Base-by-base conservation (phyloP, 1,284 basidiomycete species). In the Ustilago trichophora region DNA sequence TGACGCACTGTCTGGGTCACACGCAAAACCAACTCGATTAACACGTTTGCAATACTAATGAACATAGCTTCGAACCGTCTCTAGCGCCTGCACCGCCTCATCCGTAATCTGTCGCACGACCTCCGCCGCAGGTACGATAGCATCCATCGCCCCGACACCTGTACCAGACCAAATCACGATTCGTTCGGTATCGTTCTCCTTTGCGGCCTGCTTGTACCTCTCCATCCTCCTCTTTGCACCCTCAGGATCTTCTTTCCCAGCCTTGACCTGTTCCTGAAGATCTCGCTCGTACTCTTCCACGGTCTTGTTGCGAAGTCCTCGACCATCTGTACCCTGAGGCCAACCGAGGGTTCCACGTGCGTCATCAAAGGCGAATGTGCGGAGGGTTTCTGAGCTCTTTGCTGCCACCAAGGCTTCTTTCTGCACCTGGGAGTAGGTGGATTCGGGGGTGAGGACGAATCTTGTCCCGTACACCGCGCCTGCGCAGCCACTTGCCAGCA, bases 101-200 rank as follows among this genome's bases (percentile, higher is more conserved):
- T 38, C 12, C 21, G 66, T 65, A 22, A 77, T 60, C 5, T 59
- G 44, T 10, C 47, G 25, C n/a, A 75, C 72, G 12, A 77, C 51
- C 37, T 77, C 49, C 2, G 19, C 36, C 10, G 76, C 76, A 2
- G 70, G 66, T 25, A 51, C 24, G 21, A 80, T 69, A 0, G 59
- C 47, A n/a, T 62, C 36, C 27, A 78, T 71, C 12, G 54, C 48
- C 0, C 77, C 79, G 3, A 81, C 65, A 2, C 78, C 78, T 11
- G 75, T 76, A 5, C 79, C 79, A 2, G 78, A 38, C 79, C 79
- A 81, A 29, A 70, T 77, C 22, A 80, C 67, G 32, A 78, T 57
- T 10, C 78, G 53, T 12, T 64, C 54, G 2, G 57, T 48, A 27
- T 80, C 78, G 16, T 63, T 57, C 35, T 63, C 40, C 29, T 55